Base-by-base conservation (phyloP, 73 alveolate genomes). In the Blepharisma stoltei region DNA sequence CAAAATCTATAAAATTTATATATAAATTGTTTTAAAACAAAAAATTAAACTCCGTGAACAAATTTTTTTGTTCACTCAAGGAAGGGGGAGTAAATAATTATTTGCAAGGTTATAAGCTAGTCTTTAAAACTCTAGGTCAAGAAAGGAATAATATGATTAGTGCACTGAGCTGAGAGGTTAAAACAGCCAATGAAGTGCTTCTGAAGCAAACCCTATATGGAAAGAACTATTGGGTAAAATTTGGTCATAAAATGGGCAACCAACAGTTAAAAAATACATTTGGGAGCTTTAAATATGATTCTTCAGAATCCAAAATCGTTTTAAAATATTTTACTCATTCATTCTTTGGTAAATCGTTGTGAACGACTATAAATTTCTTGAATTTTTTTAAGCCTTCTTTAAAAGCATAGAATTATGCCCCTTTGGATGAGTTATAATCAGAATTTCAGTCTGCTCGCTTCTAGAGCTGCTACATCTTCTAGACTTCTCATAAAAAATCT, bases 361-460 rank as follows among this genome's bases (percentile, higher is more conserved):
- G 71, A 55, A 55, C 44, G 25, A 55, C 18, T 55, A 37, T 7
- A 6, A 55, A 7, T 14, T 8, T 8, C 18, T 37, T 8, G 43
- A 7, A 14, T 9, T 7, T 20, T 55, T 37, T 7, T 7, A 37
- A 9, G 43, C 41, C 43, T 20, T 7, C 9, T 37, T 9, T 8
- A 55, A 55, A 7, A 55, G 9, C 71, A 55, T 55, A 7, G 71
- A 55, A 55, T 55, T 55, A 37, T 9, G 18, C 6, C 71, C 71
- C 18, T 55, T 37, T 14, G 71, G 18, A 55, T 37, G 18, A 7
- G 44, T 37, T 6, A 14, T 7, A 37, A 7, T 37, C 6, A 37
- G 44, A 21, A 55, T 7, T 55, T 37, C 9, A 14, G 18, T 6
- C 9, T 8, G 9, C 6, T 55, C 71, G 6, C 9, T 7, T 55